Base-by-base conservation (phyloP, 2,329 filamentous ascomycete species). In the Coniochaeta sp. region DNA sequence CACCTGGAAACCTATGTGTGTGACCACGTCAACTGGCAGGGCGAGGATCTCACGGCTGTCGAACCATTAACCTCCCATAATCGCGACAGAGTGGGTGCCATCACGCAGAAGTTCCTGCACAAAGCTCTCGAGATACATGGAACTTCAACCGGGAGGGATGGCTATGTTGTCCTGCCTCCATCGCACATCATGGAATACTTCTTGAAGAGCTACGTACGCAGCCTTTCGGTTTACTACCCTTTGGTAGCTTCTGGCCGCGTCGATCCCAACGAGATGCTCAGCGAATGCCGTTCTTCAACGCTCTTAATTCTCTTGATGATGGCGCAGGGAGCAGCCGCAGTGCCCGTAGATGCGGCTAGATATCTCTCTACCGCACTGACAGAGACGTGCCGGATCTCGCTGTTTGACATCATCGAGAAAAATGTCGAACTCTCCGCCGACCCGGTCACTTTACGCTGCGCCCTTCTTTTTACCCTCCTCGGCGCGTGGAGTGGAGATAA, bases 401-500 rank as follows among this genome's bases (percentile, higher is more conserved):
- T 89, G 10, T 87, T 86, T 60, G 84, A 88, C 59, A 77, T 85
- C 6, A 85, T 87, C 49, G 85, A 88, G 67, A 86, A 84, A 63
- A 83, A 88, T 58, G 79, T 87, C 48, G 79, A 84, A 64, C 76
- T 87, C 69, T 80, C 81, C 12, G 78, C 81, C 1, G 83, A 88
- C 60, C 79, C 81, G 0, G 77, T 81, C 3, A 79, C 85, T 0
- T 71, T 88, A 45, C 77, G 83, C 32, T 83, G 82, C 47, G 84
- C 84, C 0, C 69, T 88, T 12, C 75, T 88, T 3, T 87, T 87
- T 63, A 86, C 81, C 1, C 76, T 84, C 1, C 75, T 86, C 24
- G 85, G 83, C 7, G 82, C 82, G 1, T 89, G 85, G 85, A 86
- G 84, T 61, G 85, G 85, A 45, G 85, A 88, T 65, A 87, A 87